Base-by-base conservation (phyloP, 2,329 filamentous ascomycete genomes). In the Cordyceps cicadae region DNA sequence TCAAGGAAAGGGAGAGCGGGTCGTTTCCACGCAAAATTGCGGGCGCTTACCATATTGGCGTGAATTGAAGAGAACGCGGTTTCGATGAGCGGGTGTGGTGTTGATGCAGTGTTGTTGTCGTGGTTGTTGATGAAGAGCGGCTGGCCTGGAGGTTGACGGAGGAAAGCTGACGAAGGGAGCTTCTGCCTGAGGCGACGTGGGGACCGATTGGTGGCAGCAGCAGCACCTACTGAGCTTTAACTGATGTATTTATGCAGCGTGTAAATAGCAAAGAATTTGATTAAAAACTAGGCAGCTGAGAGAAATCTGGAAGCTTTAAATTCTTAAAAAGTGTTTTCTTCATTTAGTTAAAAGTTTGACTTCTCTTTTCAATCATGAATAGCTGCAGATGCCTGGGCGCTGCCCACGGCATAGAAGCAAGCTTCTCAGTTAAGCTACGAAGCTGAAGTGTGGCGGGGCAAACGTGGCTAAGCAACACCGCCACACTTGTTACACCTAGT, bases 161-260 rank as follows among this genome's bases (percentile, higher is more conserved):
- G 49, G 56, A 43, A 59, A 59, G 57, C 57, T 59, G 15, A 59
- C 57, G 57, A 59, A 59, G 49, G 49, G 57, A 59, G 57, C 57
- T 53, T 59, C 57, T 59, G 57, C 57, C 57, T 59, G 57, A 59
- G 57, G 57, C 50, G 57, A 54, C 57, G 56, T 59, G 57, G 57
- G 50, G 57, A 37, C 56, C 43, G 29, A 26, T 54, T 59, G 37
- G 32, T 39, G 56, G 39, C 39, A 9, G 8, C 32, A 34, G 32
- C 34, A 14, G 2, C 34, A 14, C 12, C 29, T 29, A 29, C 29
- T 29, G 8, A 37, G 34, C 34, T 37, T 3, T 37, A 3, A 37
- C 34, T 11, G 29, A 29, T 5, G 29, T 29, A 29, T 6, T 29
- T n/a, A 29, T 29, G 8, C 34, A 37, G 34, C 34, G 34, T 37